Evolutionary conservation across 2,329 filamentous ascomycete species (phyloP).

Genomic region (Botrytis pseudocinerea): DNA sequence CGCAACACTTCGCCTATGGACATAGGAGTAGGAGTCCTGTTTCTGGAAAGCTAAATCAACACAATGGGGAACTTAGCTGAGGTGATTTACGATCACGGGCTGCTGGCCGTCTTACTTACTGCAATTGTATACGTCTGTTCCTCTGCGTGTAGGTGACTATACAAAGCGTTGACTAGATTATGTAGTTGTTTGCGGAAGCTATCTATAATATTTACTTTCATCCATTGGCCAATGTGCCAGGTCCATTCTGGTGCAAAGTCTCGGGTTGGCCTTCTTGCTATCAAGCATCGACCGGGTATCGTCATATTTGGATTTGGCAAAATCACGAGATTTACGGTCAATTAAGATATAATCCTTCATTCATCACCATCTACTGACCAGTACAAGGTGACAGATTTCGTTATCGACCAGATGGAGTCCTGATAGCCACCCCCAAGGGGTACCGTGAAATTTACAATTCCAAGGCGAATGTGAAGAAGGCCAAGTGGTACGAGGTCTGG

Average conservation of each 20-base stretch:
- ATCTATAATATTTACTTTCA: conserved; percentile 27
- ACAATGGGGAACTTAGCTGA: neutral
- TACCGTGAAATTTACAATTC: conserved; percentile 4
- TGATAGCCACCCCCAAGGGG: neutral
- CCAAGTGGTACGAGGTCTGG: conserved; percentile 5
- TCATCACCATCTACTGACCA: neutral
- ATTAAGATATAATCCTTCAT: conserved; percentile 32
- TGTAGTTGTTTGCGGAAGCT: neutral
- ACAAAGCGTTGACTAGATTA: neutral
- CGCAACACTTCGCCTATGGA: no score
- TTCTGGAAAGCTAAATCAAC: no score
- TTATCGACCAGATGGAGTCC: neutral
- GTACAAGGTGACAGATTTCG: conserved; percentile 9
- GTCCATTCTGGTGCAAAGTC: conserved; percentile 36
- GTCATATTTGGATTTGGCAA: conserved; percentile 38
- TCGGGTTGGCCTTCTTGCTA: conserved; percentile 37
- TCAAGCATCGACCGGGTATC: conserved; percentile 41
- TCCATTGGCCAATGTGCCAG: conserved; percentile 23
- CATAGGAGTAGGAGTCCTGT: no score
- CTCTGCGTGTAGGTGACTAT: neutral
- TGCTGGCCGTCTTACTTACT: neutral
- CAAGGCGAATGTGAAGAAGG: conserved; percentile 7
- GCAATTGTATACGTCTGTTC: neutral
- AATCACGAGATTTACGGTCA: conserved; percentile 44
- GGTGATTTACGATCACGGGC: neutral